These are phyloP conservation scores for Alternaria rosae DNA, from an alignment of 2,329 filamentous ascomycete species.

Conservation along the genomic window DNA sequence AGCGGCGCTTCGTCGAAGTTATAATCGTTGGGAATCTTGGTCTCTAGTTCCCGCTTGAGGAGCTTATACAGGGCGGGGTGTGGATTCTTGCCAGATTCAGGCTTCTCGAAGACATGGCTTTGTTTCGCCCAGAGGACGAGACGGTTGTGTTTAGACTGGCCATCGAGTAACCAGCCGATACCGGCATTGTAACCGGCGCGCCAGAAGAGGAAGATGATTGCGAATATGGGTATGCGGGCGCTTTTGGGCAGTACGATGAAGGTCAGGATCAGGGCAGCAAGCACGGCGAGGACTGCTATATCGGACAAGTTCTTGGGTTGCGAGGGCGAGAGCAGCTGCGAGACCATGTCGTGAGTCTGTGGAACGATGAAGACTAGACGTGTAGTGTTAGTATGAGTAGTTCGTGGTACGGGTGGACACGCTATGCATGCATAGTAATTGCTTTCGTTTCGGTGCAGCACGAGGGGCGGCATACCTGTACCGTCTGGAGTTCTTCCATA, in stretches of 20 bases:
- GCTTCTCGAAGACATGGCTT: conserved; percentile 85
- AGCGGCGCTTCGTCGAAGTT: conserved; percentile 90
- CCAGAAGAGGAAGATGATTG: conserved; percentile 89
- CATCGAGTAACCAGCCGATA: conserved; percentile 86
- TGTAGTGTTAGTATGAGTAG: conserved; percentile 24
- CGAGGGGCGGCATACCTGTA: conserved; percentile 69
- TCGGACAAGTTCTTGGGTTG: conserved; percentile 97
- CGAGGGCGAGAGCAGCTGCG: conserved; percentile 90
- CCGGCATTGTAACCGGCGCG: conserved; percentile 90
- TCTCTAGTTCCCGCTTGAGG: conserved; percentile 88
- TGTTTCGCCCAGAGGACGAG: conserved; percentile 88
- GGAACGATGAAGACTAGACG: conserved; percentile 88
- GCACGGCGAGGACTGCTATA: conserved; percentile 76
- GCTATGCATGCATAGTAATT: conserved; percentile 1
- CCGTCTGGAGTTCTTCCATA: conserved; percentile 92
- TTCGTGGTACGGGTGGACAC: not conserved
- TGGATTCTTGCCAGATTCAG: conserved; percentile 80
- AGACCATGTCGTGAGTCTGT: conserved; percentile 98
- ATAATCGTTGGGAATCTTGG: conserved; percentile 94
- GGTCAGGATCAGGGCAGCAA: conserved; percentile 75
- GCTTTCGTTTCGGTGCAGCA: not conserved
- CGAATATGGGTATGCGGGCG: conserved; percentile 79
- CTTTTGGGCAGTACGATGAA: conserved; percentile 75
- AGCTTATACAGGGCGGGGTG: conserved; percentile 82
- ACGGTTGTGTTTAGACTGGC: conserved; percentile 87